Base-by-base conservation (phyloP, 1,284 basidiomycete species). In the Ganoderma multipileum region DNA sequence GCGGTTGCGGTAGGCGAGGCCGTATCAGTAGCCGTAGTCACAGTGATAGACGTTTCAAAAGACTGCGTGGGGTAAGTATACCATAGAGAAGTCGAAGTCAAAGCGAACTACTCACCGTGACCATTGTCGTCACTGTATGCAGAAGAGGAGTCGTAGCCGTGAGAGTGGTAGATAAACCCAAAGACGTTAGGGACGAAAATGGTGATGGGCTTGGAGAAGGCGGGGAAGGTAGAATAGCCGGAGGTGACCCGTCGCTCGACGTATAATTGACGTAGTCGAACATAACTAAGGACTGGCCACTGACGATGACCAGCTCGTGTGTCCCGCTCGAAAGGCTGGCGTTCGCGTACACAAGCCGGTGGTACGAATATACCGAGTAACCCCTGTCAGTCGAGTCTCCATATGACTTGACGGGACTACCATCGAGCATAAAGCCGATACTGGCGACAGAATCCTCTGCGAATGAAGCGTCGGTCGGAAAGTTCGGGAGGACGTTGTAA, bases 401-500 rank as follows among this genome's bases (percentile, higher is more conserved):
- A 42, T 41, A 61, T n/a, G 23, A 5, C 11, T 7, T 2, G 23
- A 42, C 59, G 6, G 39, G 11, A 18, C 7, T 42, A 14, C 23
- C 39, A 44, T 61, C 59, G 59, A 61, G 39, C 9, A 12, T 41
- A 38, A 61, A 61, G 23, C n/a, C 14, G 39, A 61, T 41, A 23
- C 41, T 42, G 41, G 38, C 12, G 26, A 14, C 11, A 9, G 28
- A 0, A 26, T 0, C 47, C 23, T 50, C 11, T 14, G 47, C 1
- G 23, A 23, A 8, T 11, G n/a, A 23, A 47, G 3, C 7, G 44
- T 23, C 8, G 38, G 7, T 2, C 16, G 28, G 59, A 11, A 18
- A 6, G 18, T 42, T 41, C 16, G 38, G 12, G 9, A 71, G 64
- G n/a, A 71, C 63, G 28, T 68, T 65, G 62, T 50, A 68, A 5